Percentiles rank a stretch among this genome's conserved stretches.
These are phyloP conservation scores for Cytospora schulzeri DNA, from an alignment of 2,329 filamentous ascomycete genomes.

Conservation along the genomic window DNA sequence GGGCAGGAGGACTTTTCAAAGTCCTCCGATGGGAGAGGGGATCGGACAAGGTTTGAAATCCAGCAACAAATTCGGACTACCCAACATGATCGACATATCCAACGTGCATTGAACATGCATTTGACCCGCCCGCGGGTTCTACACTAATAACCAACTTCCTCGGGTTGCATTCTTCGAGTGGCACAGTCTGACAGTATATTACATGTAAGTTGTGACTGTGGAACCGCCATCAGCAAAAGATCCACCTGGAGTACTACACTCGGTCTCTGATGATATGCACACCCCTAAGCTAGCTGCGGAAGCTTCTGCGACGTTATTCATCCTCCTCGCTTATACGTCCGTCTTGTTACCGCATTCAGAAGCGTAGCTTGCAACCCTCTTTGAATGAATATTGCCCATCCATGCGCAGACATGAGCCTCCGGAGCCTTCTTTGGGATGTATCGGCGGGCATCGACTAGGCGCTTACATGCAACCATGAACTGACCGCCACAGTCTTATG, in stretches of 20 bases:
- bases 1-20: too few relatives aligned
- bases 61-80: too few relatives aligned
- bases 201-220: too few relatives aligned
- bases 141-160: neutral
- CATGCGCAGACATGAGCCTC: neutral
- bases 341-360: neutral
- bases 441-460: too few relatives aligned
- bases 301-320: neutral
- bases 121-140: too few relatives aligned
- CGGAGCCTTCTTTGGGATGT: too few relatives aligned
- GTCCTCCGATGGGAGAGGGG: too few relatives aligned
- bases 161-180: neutral
- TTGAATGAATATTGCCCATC: neutral
- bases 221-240: neutral
- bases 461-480: too few relatives aligned
- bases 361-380: neutral
- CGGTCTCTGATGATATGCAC: neutral
- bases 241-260: neutral
- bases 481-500: too few relatives aligned
- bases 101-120: neutral
- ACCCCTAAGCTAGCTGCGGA: neutral
- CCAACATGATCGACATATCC: neutral
- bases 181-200: neutral
- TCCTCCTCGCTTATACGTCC: neutral
- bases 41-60: too few relatives aligned